Conservation (phyloP, 139 green algal genomes). For the Eudorina sp. region DNA sequence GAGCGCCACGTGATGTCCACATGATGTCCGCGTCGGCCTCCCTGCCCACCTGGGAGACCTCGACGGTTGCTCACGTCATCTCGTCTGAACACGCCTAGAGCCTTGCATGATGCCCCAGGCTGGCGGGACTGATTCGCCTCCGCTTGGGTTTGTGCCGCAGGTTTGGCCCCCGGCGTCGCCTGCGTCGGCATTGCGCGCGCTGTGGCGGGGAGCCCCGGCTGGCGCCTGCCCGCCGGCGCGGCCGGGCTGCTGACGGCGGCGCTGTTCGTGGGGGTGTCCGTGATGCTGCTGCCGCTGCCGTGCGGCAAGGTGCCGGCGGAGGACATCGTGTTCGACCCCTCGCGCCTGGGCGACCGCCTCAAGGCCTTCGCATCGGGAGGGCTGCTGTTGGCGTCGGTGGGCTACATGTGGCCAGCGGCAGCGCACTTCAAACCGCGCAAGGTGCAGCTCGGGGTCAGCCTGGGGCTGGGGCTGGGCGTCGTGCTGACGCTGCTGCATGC, state of each 20-base stretch:
- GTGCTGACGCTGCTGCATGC: constrained; percentile 21
- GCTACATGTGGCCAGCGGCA: constrained; percentile 44
- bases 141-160: too few species aligned
- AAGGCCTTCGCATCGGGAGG: constrained; percentile 33
- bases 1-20: too few species aligned
- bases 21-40: too few species aligned
- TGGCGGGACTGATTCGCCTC: too few species aligned
- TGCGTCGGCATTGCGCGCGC: constrained; percentile 18
- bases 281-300: constrained; percentile 31
- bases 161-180: neutral
- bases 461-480: constrained; percentile 37
- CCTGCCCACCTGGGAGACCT: too few species aligned
- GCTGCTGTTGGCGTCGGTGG: constrained; percentile 46
- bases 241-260: neutral
- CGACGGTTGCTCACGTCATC: too few species aligned
- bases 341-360: neutral
- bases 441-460: constrained; percentile 43
- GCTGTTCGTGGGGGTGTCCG: neutral
- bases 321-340: constrained; percentile 39
- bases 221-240: constrained; percentile 2
- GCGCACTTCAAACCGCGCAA: constrained; percentile 23
- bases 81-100: too few species aligned
- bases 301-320: constrained; percentile 11
- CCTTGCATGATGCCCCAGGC: too few species aligned
- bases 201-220: neutral